Conservation (phyloP, 345 rosid genomes). For the Gossypium ekmanianum region DNA sequence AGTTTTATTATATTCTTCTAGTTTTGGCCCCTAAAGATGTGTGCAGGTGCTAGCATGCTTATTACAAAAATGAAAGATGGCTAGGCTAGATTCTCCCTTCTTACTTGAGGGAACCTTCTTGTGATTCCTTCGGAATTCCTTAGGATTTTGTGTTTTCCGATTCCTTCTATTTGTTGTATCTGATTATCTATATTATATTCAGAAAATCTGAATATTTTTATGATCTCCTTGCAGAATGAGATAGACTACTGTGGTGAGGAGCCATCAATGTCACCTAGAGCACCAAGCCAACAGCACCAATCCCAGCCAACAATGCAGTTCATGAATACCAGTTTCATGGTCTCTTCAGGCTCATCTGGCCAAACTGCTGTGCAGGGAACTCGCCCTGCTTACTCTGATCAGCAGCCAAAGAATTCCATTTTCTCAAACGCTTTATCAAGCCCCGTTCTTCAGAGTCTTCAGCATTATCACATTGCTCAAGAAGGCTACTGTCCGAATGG, state of each 20-base stretch:
- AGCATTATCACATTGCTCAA: slow-evolving; percentile 60
- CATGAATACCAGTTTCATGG: slow-evolving; percentile 35
- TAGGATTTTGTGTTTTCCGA: neutral
- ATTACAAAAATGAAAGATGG: neutral
- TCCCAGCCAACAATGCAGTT: slow-evolving; percentile 45
- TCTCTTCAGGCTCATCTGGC: slow-evolving; percentile 58
- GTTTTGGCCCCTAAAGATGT: neutral
- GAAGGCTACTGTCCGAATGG: slow-evolving; percentile 50
- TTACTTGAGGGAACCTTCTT: neutral
- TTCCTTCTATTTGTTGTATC: slow-evolving; percentile 1
- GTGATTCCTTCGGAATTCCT: neutral
- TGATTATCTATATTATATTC: neutral
- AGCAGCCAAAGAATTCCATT: slow-evolving; percentile 67
- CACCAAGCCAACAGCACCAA: slow-evolving; percentile 44
- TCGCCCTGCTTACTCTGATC: slow-evolving; percentile 61
- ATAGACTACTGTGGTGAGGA: slow-evolving; percentile 50
- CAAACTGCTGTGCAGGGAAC: slow-evolving; percentile 40
- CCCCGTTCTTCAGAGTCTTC: slow-evolving; percentile 67
- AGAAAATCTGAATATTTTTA: neutral
- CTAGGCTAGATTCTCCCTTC: neutral
- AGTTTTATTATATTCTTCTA: neutral
- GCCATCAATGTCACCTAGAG: slow-evolving; percentile 63
- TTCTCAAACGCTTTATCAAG: slow-evolving; percentile 88
- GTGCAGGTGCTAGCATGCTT: neutral
- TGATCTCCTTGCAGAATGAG: slow-evolving; percentile 41